phyloP scores from a whole-genome alignment of 257 asterid species.

The Nicotiana otophora region DNA sequence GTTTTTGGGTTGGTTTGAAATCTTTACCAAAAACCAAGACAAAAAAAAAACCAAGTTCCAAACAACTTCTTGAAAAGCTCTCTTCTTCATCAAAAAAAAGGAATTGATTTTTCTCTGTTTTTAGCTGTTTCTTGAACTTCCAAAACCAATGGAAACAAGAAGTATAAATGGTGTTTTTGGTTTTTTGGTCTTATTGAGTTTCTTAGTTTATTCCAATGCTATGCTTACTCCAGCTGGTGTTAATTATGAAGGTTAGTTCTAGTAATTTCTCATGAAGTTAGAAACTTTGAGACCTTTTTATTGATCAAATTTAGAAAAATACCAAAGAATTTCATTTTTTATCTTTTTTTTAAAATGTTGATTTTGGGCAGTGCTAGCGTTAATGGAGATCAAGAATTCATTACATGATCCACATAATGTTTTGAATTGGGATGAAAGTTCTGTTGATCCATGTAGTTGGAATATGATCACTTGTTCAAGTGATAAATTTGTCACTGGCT shows the following conservation, averaged over 20 bases:
- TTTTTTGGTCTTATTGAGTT: conserved; percentile 32
- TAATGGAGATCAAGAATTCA: conserved; percentile 69
- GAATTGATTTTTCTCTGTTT: background rate
- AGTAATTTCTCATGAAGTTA: background rate
- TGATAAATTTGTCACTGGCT: conserved; percentile 44
- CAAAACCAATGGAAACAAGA: conserved; percentile 24
- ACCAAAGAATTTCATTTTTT: background rate
- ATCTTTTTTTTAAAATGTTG: background rate
- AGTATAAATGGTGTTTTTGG: conserved; percentile 24
- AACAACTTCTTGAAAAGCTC: background rate
- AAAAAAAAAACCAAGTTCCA: background rate
- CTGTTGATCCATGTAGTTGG: conserved; percentile 98
- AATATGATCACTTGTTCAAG: conserved; percentile 64
- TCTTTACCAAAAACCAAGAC: background rate
- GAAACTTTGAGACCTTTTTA: background rate
- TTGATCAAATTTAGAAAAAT: background rate
- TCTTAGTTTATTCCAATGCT: conserved; percentile 44
- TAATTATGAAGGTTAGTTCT: conserved; percentile 71
- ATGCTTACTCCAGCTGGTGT: conserved; percentile 81
- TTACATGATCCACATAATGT: conserved; percentile 66
- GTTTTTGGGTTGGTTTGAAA: background rate
- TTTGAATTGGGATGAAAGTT: conserved; percentile 68
- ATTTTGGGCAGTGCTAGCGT: conserved; percentile 54
- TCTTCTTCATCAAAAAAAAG: background rate
- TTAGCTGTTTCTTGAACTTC: conserved; percentile 1